phyloP scores from a whole-genome alignment of 1,284 basidiomycete genomes.

The Rhodotorula glutinis region DNA sequence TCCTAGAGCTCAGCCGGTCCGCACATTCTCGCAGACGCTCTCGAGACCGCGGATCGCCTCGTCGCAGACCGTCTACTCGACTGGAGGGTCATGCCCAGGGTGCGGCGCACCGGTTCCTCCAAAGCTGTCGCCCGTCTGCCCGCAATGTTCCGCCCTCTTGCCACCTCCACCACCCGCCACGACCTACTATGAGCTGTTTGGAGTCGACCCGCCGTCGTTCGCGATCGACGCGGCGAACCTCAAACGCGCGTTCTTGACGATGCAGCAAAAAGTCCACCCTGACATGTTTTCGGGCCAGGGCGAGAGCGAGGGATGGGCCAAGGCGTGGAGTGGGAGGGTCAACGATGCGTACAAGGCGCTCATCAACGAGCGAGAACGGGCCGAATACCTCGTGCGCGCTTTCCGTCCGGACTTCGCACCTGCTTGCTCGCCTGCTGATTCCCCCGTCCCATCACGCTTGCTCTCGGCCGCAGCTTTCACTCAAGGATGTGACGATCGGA shows the following conservation, averaged over 20 bases:
- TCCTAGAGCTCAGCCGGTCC: neutral
- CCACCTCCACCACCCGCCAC: constrained; percentile 53
- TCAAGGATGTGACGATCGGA: constrained; percentile 59
- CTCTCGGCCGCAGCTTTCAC: constrained; percentile 53
- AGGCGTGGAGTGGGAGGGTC: constrained; percentile 62
- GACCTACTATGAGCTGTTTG: constrained; percentile 57
- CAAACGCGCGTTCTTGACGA: constrained; percentile 61
- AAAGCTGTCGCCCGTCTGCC: constrained; percentile 62
- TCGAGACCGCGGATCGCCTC: neutral
- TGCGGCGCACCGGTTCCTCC: constrained; percentile 61
- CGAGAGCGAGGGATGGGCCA: constrained; percentile 58
- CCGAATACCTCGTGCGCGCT: constrained; percentile 31
- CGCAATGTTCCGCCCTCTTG: constrained; percentile 62
- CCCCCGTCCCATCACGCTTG: neutral
- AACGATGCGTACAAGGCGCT: constrained; percentile 65
- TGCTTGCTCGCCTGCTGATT: too few species aligned
- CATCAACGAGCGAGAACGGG: constrained; percentile 19
- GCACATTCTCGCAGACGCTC: too few species aligned
- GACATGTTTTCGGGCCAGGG: constrained; percentile 69
- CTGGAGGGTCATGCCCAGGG: constrained; percentile 55
- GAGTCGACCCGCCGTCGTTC: constrained; percentile 55
- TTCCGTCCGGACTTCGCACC: neutral
- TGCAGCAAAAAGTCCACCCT: constrained; percentile 74
- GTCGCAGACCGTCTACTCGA: constrained; percentile 11
- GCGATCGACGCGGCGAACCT: constrained; percentile 64